These are phyloP conservation scores for Austroboletus eburneus DNA, from an alignment of 768 basidiomycete species.

Conservation along the genomic window DNA sequence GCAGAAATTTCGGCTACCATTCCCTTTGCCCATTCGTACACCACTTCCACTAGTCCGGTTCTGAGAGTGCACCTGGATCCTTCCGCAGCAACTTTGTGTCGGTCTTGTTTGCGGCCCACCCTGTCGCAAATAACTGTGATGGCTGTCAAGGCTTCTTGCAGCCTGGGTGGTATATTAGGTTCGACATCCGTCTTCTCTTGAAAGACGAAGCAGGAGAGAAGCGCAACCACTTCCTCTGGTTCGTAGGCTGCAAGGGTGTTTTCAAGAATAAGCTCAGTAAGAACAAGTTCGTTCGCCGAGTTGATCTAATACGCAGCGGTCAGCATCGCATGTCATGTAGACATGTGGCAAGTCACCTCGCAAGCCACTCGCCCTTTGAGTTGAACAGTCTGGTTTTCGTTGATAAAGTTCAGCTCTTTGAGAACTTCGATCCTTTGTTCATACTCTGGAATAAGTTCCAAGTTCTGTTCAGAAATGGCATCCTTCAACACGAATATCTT, in stretches of 20 bases:
- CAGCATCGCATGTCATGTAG: background rate
- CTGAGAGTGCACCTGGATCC: constrained; percentile 79
- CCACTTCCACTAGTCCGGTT: constrained; percentile 90
- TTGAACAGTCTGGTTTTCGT: constrained; percentile 92
- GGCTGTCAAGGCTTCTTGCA: constrained; percentile 75
- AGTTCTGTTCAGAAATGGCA: constrained; percentile 91
- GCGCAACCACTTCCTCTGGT: constrained; percentile 93
- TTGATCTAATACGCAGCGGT: constrained; percentile 66
- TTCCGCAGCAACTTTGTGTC: constrained; percentile 71
- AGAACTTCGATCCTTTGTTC: constrained; percentile 90
- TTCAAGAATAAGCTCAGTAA: constrained; percentile 96
- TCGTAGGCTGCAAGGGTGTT: constrained; percentile 89
- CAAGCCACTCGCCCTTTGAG: constrained; percentile 98
- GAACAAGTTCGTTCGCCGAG: constrained; percentile 92
- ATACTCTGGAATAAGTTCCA: constrained; percentile 95
- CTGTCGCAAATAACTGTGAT: constrained; percentile 76
- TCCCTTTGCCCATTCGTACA: constrained; percentile 99
- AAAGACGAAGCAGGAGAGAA: constrained; percentile 95
- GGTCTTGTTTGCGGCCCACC: constrained; percentile 76
- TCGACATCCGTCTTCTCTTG: constrained; percentile 96
- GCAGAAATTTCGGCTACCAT: constrained; percentile 61
- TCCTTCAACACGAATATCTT: constrained; percentile 77
- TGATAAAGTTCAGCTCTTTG: constrained; percentile 88
- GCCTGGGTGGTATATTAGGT: constrained; percentile 72
- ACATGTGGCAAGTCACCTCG: constrained; percentile 54